Conservation (phyloP, 2,329 filamentous ascomycete genomes). For the Aciculosporium take region DNA sequence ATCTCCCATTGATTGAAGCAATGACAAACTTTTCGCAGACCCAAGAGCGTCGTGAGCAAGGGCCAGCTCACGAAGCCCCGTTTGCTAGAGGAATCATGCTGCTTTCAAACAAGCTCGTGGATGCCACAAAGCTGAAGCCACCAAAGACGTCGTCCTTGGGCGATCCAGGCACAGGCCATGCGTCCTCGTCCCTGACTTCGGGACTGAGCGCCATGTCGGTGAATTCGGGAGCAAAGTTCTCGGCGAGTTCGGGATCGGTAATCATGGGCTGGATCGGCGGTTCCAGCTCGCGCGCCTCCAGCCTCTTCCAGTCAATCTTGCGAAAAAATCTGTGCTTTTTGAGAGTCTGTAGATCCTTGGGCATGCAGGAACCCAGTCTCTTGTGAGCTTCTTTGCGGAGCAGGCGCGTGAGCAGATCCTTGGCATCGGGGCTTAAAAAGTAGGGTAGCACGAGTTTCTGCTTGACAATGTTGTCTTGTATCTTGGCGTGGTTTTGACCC, state of each 20-base stretch:
- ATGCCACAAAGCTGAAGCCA: slow-evolving; percentile 50
- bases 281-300: slow-evolving; percentile 68
- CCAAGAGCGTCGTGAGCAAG: not conserved
- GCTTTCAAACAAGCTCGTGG: slow-evolving; percentile 40
- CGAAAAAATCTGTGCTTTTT: slow-evolving; percentile 94
- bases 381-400: slow-evolving; percentile 87
- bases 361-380: slow-evolving; percentile 75
- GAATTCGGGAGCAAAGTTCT: slow-evolving; percentile 93
- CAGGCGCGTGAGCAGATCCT: slow-evolving; percentile 80
- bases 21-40: not conserved
- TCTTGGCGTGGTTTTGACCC: slow-evolving; percentile 83
- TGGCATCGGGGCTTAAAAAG: slow-evolving; percentile 80
- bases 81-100: slow-evolving; percentile 22
- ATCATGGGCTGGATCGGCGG: slow-evolving; percentile 88
- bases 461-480: slow-evolving; percentile 89
- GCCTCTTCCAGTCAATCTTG: slow-evolving; percentile 85
- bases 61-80: not conserved
- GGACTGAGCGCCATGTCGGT: slow-evolving; percentile 75
- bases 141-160: slow-evolving; percentile 44
- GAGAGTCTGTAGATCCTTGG: slow-evolving; percentile 71
- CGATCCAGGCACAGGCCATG: slow-evolving; percentile 23
- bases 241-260: slow-evolving; percentile 86
- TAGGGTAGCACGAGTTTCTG: slow-evolving; percentile 83
- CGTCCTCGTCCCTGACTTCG: slow-evolving; percentile 33
- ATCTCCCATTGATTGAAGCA: not conserved